These are phyloP conservation scores for Cavenderia fasciculata DNA, from an alignment of 78 protist species.

Conservation along the genomic window DNA sequence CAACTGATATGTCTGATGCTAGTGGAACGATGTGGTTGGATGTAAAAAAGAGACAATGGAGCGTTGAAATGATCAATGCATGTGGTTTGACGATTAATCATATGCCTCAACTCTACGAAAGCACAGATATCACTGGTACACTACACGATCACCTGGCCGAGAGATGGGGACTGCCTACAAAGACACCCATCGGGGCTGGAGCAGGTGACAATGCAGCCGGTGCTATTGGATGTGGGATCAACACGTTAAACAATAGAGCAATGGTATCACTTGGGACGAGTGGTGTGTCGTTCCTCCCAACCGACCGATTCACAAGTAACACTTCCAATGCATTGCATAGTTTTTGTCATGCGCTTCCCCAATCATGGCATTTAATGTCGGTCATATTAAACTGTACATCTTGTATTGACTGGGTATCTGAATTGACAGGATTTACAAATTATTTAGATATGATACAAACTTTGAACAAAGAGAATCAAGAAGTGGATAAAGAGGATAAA, in stretches of 20 bases:
- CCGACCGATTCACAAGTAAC: not conserved
- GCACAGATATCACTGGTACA: not conserved
- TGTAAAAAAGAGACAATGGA: slow-evolving; percentile 2
- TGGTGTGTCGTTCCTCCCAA: not conserved
- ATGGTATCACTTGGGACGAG: slow-evolving; percentile 3
- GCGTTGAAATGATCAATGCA: not conserved
- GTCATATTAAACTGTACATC: not conserved
- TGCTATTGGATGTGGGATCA: not conserved
- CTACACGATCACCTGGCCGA: not conserved
- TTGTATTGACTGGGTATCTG: not conserved
- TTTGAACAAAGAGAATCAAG: too few relatives aligned
- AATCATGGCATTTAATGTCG: slow-evolving; percentile 3
- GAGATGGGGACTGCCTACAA: not conserved
- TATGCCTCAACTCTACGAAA: not conserved
- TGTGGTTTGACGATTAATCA: not conserved
- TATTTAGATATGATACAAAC: too few relatives aligned
- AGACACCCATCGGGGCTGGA: not conserved
- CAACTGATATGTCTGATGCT: slow-evolving; percentile 15
- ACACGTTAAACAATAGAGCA: not conserved
- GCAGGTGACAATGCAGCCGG: not conserved
- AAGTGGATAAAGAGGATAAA: too few relatives aligned
- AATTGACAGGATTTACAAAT: not conserved
- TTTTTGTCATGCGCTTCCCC: not conserved
- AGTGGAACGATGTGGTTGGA: not conserved
- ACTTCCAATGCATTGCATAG: not conserved